A percentile compares a stretch with the other conserved stretches of the same genome.
These are phyloP conservation scores for Saturnispora hagleri DNA, from an alignment of 805 yeast genomes.

Conservation along the genomic window DNA sequence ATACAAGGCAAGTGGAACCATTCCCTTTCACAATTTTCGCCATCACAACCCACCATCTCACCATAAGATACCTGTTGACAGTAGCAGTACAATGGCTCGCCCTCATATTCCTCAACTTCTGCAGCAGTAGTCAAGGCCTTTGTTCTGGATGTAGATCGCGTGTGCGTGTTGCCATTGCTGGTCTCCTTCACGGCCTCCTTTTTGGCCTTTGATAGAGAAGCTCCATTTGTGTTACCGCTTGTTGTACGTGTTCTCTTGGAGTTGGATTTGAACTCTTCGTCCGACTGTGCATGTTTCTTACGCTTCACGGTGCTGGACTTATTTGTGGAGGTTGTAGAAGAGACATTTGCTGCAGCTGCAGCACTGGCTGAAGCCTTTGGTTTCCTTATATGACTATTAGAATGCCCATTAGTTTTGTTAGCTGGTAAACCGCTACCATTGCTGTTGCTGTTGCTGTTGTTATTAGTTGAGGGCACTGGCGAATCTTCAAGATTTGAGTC, in stretches of 20 bases:
- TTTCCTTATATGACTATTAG: slow-evolving; percentile 8
- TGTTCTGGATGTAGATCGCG: slow-evolving; percentile 2
- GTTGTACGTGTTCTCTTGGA: slow-evolving; percentile 6
- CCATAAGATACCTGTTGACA: slow-evolving; percentile 97
- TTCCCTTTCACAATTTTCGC: slow-evolving; percentile 81
- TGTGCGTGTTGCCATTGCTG: background rate
- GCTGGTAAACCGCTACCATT: background rate
- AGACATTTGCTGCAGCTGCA: background rate
- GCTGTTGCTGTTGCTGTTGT: background rate
- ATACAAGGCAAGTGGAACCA: slow-evolving; percentile 96
- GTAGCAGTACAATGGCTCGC: slow-evolving; percentile 86
- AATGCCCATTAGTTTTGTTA: background rate
- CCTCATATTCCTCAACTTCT: slow-evolving; percentile 13
- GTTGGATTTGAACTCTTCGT: background rate
- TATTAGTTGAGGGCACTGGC: slow-evolving; percentile 3
- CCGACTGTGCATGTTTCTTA: background rate
- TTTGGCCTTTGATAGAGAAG: slow-evolving; percentile 1
- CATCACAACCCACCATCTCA: slow-evolving; percentile 99
- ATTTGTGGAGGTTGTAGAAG: background rate
- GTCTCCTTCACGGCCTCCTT: background rate
- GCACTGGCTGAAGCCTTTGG: background rate
- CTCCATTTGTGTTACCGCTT: slow-evolving; percentile 1
- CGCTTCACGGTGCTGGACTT: background rate
- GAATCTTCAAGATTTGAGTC: slow-evolving; percentile 13
- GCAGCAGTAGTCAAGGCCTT: slow-evolving; percentile 10